Evolutionary conservation across 257 asterid species (phyloP), one percentile per base, ranked within the genome.

Genomic region (Fraxinus quadrangulata): DNA sequence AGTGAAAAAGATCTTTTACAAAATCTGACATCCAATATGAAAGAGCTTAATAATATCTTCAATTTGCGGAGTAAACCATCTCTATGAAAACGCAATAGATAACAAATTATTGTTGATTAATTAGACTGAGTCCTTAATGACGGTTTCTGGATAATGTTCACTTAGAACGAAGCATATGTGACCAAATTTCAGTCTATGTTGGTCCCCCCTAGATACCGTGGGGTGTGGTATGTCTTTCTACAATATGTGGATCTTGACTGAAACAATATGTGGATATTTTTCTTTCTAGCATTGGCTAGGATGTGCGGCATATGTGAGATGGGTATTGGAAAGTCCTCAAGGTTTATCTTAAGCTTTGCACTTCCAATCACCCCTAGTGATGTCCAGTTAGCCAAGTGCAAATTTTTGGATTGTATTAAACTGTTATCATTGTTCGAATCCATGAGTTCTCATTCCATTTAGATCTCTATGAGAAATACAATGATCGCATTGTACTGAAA

Each of bases 401-500:
- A 67, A 71, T 39, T 49, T 17, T 56, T 68, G 51, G 34, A 31
- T 47, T 69, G 34, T 69, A 24, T 26, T 76, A 40, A 63, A 21
- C 33, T 17, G 39, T 49, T 70, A 10, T 71, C 70, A 49, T 75
- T 51, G 45, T 67, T 40, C 49, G 37, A 67, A 33, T 70, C 71
- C 56, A 75, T 36, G 11, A 10, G 8, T 75, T 40, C 70, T 74
- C 45, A 49, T 56, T 70, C 77, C 70, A 21, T 76, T 72, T 67
- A 54, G 59, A 23, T 66, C n/a, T 73, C 28, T 76, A 63, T 63
- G 34, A 51, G 74, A 49, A 47, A 40, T 45, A 59, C 40, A 39
- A 30, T 74, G 71, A 63, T 77, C 73, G 36, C 74, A 70, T 77
- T 54, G 67, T 68, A n/a, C 23, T 36, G 24, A 67, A 42, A 67